Evolutionary conservation across 352 stramenopile genomes (phyloP).

Genomic region (Peronospora farinosa): DNA sequence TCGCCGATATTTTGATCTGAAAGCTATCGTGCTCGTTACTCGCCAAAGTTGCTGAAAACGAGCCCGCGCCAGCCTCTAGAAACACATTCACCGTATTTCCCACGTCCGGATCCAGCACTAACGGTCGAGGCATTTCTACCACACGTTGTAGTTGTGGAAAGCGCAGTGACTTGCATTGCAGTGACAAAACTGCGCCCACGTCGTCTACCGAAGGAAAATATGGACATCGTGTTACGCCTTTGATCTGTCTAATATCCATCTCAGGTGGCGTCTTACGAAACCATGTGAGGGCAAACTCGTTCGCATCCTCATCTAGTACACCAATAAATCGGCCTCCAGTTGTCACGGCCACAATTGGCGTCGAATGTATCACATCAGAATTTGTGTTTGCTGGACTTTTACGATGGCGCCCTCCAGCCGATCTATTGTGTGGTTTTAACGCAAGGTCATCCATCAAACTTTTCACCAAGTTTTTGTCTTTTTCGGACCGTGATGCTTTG

Average conservation of each 20-base stretch:
- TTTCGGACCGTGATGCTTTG: conserved; percentile 41
- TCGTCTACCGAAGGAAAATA: conserved; percentile 76
- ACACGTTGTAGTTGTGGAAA: conserved; percentile 55
- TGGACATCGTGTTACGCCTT: conserved; percentile 40
- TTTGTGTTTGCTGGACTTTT: conserved; percentile 18
- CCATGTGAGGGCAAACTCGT: conserved; percentile 61
- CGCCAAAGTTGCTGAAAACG: conserved; percentile 72
- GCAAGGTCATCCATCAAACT: conserved; percentile 54
- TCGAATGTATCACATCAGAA: conserved; percentile 38
- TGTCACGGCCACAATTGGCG: conserved; percentile 47
- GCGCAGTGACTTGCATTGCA: conserved; percentile 57
- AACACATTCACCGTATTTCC: conserved; percentile 67
- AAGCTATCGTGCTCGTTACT: conserved; percentile 79
- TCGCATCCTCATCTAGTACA: conserved; percentile 51
- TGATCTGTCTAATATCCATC: conserved; percentile 61
- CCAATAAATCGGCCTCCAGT: conserved; percentile 45
- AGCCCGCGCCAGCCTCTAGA: conserved; percentile 55
- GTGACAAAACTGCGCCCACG: conserved; percentile 44
- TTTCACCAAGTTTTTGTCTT: conserved; percentile 54
- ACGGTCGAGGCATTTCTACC: conserved; percentile 39
- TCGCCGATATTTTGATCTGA: conserved; percentile 64
- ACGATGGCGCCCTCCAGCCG: conserved; percentile 22
- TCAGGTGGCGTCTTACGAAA: conserved; percentile 49
- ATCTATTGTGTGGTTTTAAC: conserved; percentile 38
- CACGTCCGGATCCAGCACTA: conserved; percentile 57